These are phyloP conservation scores for Favolaschia claudopus DNA, from an alignment of 768 basidiomycete species.

Conservation along the genomic window DNA sequence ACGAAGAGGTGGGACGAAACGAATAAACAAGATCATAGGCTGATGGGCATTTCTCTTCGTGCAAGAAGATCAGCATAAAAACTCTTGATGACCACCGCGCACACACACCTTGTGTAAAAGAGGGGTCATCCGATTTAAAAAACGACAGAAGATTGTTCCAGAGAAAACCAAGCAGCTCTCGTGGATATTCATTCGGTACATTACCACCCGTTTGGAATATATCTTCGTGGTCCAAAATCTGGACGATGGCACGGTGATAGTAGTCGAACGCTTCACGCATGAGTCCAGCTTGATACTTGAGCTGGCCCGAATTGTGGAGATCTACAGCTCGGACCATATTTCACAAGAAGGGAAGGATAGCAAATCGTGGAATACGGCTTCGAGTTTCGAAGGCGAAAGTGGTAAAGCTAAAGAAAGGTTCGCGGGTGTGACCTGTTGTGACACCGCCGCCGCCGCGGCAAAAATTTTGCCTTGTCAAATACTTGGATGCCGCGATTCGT, in stretches of 20 bases:
- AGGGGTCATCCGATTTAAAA: conserved; percentile 16
- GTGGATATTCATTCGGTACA: conserved; percentile 28
- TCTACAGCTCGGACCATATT: too few species aligned
- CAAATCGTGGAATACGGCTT: too few species aligned
- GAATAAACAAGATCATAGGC: conserved; percentile 38
- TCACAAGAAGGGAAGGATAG: too few species aligned
- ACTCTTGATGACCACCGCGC: too few species aligned
- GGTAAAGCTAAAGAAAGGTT: too few species aligned
- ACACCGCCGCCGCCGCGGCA: too few species aligned
- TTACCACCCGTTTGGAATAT: conserved; percentile 27
- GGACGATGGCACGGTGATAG: conserved; percentile 37
- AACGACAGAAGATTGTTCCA: conserved; percentile 41
- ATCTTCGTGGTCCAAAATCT: conserved; percentile 37
- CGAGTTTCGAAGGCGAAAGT: too few species aligned
- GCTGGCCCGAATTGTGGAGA: not conserved
- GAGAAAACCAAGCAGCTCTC: conserved; percentile 33
- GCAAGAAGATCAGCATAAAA: conserved; percentile 6
- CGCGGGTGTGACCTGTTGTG: too few species aligned
- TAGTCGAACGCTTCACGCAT: conserved; percentile 32
- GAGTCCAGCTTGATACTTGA: not conserved
- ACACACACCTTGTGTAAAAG: conserved; percentile 14
- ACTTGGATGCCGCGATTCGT: too few species aligned
- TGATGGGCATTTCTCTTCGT: conserved; percentile 33
- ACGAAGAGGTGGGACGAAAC: conserved; percentile 31
- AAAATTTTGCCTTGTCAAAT: too few species aligned